phyloP scores from a whole-genome alignment of 495 filamentous ascomycete genomes.

The Penicillium nucicola region DNA sequence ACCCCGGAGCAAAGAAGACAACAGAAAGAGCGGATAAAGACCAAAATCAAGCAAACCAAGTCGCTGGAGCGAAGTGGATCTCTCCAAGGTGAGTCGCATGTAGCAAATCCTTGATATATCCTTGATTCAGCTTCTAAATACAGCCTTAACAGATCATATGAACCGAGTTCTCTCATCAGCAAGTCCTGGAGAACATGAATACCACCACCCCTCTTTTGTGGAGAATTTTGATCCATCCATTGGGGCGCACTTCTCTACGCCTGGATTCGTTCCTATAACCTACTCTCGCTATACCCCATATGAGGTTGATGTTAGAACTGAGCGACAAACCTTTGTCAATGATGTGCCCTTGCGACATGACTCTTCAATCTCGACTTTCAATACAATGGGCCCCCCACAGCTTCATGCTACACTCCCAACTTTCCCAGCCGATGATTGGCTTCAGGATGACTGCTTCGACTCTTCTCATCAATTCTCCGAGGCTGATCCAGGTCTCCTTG shows the following conservation, averaged over 20 bases:
- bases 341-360: slow-evolving; percentile 80
- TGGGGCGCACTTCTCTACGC: slow-evolving; percentile 48
- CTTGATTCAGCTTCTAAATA: no score
- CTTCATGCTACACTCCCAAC: slow-evolving; percentile 59
- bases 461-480: slow-evolving; percentile 12
- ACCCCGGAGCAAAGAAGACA: slow-evolving; percentile 78
- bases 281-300: slow-evolving; percentile 63
- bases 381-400: slow-evolving; percentile 75
- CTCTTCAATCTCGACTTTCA: slow-evolving; percentile 83
- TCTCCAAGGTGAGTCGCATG: slow-evolving; percentile 29
- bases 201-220: slow-evolving; percentile 58
- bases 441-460: slow-evolving; percentile 66
- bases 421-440: slow-evolving; percentile 72
- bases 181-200: slow-evolving; percentile 68
- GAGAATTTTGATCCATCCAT: slow-evolving; percentile 56
- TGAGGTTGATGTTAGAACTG: slow-evolving; percentile 93
- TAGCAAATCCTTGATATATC: not conserved
- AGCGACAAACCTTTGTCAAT: slow-evolving; percentile 91
- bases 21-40: slow-evolving; percentile 94
- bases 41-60: slow-evolving; percentile 96
- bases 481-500: slow-evolving; percentile 29
- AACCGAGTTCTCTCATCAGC: slow-evolving; percentile 49
- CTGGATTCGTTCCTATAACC: slow-evolving; percentile 25
- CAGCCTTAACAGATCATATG: not conserved
- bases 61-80: slow-evolving; percentile 73